Percentiles rank a stretch among this genome's conserved stretches.
These are phyloP conservation scores for Phialophora tarda DNA, from an alignment of 2,329 filamentous ascomycete species.

Conservation along the genomic window DNA sequence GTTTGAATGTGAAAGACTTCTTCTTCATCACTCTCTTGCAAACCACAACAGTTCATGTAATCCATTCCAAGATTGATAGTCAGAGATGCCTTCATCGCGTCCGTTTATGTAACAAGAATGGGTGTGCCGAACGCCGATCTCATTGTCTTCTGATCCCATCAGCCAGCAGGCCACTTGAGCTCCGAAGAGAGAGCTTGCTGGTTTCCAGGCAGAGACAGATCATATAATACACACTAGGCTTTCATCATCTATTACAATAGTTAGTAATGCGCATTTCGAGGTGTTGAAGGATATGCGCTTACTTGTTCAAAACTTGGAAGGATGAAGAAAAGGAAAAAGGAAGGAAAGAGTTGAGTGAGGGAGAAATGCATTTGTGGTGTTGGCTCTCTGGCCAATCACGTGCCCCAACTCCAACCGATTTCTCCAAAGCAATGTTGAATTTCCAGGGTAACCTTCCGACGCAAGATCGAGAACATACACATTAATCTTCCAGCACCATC, in stretches of 20 bases:
- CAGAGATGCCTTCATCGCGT: constrained; percentile 88
- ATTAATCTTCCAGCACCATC: constrained; percentile 12
- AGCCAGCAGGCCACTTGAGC: constrained; percentile 84
- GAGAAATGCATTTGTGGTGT: constrained; percentile 4
- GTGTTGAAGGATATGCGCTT: constrained; percentile 55
- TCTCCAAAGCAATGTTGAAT: constrained; percentile 9
- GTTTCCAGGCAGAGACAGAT: constrained; percentile 71
- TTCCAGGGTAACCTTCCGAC: not conserved
- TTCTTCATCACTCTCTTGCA: constrained; percentile 60
- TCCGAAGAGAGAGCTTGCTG: constrained; percentile 82
- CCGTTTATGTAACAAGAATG: constrained; percentile 93
- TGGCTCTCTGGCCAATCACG: not conserved
- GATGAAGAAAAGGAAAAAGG: constrained; percentile 72
- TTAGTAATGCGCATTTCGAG: constrained; percentile 23
- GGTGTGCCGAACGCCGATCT: constrained; percentile 99
- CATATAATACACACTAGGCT: constrained; percentile 95
- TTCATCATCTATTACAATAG: constrained; percentile 68
- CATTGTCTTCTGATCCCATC: constrained; percentile 68
- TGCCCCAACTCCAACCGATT: not conserved
- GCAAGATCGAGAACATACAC: not conserved
- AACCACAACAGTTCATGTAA: not conserved
- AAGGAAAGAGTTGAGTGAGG: constrained; percentile 51
- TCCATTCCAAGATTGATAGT: constrained; percentile 65
- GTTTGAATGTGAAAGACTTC: not conserved
- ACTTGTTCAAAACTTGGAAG: constrained; percentile 99